A percentile compares a stretch with the other conserved stretches of the same genome.
Evolutionary conservation across 108 stramenopile species (phyloP).

Genomic region (Nitzschia palea): DNA sequence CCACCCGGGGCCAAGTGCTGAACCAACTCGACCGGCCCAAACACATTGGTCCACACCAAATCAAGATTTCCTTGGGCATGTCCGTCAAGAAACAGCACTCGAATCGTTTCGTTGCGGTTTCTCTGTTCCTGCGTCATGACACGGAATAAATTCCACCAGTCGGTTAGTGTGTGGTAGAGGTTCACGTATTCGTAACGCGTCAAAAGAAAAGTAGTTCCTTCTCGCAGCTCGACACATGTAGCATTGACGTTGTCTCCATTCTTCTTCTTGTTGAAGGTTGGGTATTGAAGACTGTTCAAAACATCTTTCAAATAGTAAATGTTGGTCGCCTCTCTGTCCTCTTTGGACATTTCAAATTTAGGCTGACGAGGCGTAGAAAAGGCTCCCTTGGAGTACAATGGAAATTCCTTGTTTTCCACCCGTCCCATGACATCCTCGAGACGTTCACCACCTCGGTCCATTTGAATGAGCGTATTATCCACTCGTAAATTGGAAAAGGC

Average conservation of each 20-base stretch:
- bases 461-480: slow-evolving; percentile 15
- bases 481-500: slow-evolving; percentile 26
- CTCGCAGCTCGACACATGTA: slow-evolving; percentile 11
- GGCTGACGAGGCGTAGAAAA: slow-evolving; percentile 25
- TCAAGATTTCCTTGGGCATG: slow-evolving; percentile 43
- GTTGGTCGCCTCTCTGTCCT: not conserved
- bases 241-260: slow-evolving; percentile 8
- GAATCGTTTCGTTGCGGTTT: not conserved
- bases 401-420: slow-evolving; percentile 26
- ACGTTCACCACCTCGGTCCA: slow-evolving; percentile 23
- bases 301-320: slow-evolving; percentile 28
- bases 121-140: slow-evolving; percentile 1
- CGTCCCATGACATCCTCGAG: slow-evolving; percentile 34
- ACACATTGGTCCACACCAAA: slow-evolving; percentile 30
- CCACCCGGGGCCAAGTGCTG: slow-evolving; percentile 24
- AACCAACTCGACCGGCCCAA: slow-evolving; percentile 23
- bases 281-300: slow-evolving; percentile 22
- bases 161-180: slow-evolving; percentile 42
- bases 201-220: slow-evolving; percentile 37
- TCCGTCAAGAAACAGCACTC: slow-evolving; percentile 51
- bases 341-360: slow-evolving; percentile 6
- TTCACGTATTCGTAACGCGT: slow-evolving; percentile 54
- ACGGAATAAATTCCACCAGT: slow-evolving; percentile 48
- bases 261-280: slow-evolving; percentile 9
- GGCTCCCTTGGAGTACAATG: slow-evolving; percentile 28